Conservation (phyloP, 345 rosid genomes). For the Salix dunnii region DNA sequence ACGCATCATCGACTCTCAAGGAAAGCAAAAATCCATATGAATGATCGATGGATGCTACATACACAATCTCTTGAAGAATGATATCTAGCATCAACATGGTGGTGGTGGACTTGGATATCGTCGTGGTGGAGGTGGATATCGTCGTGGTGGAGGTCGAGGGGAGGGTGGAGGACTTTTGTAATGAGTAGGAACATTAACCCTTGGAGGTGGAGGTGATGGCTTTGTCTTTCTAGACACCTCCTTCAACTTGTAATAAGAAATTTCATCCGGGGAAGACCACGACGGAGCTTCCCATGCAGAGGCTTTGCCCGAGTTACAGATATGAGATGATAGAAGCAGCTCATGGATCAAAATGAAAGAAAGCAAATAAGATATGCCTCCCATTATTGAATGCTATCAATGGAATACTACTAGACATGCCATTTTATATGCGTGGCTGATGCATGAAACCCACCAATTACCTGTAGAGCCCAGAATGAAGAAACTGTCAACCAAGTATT, state of each 20-base stretch:
- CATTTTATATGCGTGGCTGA: too few relatives aligned
- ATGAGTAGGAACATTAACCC: neutral
- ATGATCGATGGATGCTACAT: neutral
- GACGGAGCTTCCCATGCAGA: neutral
- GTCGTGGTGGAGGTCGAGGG: constrained; percentile 8
- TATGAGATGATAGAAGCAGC: neutral
- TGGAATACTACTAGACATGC: too few relatives aligned
- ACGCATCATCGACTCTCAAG: neutral
- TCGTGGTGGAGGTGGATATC: neutral
- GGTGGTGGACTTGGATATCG: neutral
- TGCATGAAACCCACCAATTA: neutral
- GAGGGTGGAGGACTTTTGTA: neutral
- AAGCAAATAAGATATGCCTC: too few relatives aligned
- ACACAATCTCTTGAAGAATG: neutral
- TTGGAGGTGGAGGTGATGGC: constrained; percentile 1
- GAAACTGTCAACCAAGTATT: neutral
- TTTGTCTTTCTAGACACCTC: neutral
- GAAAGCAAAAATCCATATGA: neutral
- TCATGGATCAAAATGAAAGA: neutral
- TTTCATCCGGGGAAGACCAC: neutral
- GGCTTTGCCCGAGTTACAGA: neutral
- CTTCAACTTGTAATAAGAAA: neutral
- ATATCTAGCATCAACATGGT: neutral
- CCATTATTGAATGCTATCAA: too few relatives aligned
- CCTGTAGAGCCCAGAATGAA: neutral